phyloP scores from a whole-genome alignment of 345 rosid genomes.

The Excoecaria agallocha region DNA sequence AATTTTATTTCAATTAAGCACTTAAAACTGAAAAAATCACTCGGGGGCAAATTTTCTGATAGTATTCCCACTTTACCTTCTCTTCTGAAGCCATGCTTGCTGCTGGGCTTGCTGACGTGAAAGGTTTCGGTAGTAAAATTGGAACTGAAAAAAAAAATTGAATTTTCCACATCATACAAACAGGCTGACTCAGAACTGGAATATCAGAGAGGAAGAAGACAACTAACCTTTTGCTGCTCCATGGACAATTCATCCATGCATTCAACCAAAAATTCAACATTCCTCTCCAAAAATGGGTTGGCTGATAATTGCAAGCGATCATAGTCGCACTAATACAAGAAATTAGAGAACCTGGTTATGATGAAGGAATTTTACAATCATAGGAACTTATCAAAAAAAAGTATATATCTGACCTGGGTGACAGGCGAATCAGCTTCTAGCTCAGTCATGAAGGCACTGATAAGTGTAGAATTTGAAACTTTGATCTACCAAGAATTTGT shows the following conservation, averaged over 20 bases:
- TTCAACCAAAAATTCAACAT: constrained; percentile 89
- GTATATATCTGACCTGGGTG: constrained; percentile 57
- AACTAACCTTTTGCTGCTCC: constrained; percentile 86
- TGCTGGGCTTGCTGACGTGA: constrained; percentile 97
- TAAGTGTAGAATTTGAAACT: constrained; percentile 96
- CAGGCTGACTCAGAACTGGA: neutral
- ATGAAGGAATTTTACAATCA: neutral
- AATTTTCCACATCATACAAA: constrained; percentile 8
- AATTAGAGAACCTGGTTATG: neutral
- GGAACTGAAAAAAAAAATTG: constrained; percentile 59
- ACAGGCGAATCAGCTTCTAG: constrained; percentile 87
- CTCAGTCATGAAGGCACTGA: constrained; percentile 96
- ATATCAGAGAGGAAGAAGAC: constrained; percentile 17
- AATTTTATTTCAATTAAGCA: neutral
- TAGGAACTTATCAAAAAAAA: neutral
- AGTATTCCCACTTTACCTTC: constrained; percentile 50
- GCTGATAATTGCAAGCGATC: constrained; percentile 85
- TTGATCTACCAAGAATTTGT: constrained; percentile 57
- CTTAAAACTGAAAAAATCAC: neutral
- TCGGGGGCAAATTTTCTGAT: neutral
- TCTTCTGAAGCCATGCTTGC: constrained; percentile 98
- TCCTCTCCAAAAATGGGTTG: constrained; percentile 80
- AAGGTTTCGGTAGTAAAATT: constrained; percentile 73
- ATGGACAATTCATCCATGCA: constrained; percentile 94
- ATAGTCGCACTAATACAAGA: constrained; percentile 66